A percentile compares a stretch with the other conserved stretches of the same genome.
phyloP scores from a whole-genome alignment of 2,329 filamentous ascomycete genomes.

The Aspergillus sp. region DNA sequence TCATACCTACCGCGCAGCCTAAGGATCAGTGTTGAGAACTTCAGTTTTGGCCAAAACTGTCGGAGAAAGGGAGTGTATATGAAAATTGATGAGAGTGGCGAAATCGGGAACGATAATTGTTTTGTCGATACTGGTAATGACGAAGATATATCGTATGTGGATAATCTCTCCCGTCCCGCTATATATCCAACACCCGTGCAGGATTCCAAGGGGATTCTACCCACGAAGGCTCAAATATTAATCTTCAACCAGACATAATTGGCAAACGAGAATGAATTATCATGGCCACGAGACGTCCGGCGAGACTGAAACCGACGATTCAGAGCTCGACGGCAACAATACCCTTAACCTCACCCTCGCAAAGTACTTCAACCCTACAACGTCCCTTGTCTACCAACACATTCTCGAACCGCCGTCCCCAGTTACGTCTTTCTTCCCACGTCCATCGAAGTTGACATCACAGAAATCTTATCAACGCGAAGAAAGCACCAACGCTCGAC shows the following conservation, averaged over 20 bases:
- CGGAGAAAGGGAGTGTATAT: neutral
- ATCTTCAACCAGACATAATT: neutral
- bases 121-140: neutral
- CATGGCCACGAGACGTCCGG: neutral
- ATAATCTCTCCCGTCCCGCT: too few relatives aligned
- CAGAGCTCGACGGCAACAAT: neutral
- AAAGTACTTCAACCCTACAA: slow-evolving; percentile 22
- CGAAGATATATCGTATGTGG: neutral
- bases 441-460: slow-evolving; percentile 1
- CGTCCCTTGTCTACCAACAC: slow-evolving; percentile 12
- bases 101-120: too few relatives aligned
- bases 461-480: neutral
- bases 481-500: neutral
- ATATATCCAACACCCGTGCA: too few relatives aligned
- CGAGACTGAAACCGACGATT: neutral
- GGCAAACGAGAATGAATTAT: neutral
- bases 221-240: too few relatives aligned
- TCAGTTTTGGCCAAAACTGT: neutral
- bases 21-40: too few relatives aligned
- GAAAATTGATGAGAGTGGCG: neutral
- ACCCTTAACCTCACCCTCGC: slow-evolving; percentile 1
- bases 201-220: too few relatives aligned
- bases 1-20: neutral
- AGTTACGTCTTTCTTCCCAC: too few relatives aligned
- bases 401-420: slow-evolving; percentile 10